Percentiles rank a stretch among this genome's conserved stretches.
phyloP scores from a whole-genome alignment of 2,329 filamentous ascomycete species.

The Ceratocystis albifundus region DNA sequence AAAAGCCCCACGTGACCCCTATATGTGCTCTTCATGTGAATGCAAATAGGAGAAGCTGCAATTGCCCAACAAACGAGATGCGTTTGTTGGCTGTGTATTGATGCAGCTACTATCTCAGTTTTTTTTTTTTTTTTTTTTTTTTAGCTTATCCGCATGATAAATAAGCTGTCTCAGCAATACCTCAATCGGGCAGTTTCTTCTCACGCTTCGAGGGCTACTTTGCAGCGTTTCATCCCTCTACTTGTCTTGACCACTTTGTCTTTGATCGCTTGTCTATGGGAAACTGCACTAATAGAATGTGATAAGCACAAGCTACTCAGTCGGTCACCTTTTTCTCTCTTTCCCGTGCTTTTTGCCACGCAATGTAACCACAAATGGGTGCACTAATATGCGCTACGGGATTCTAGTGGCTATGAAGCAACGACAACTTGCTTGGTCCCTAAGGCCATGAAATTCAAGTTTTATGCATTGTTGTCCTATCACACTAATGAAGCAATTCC shows the following conservation, averaged over 20 bases:
- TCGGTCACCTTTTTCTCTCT: background rate
- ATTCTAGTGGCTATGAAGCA: slow-evolving; percentile 1
- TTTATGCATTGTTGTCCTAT: slow-evolving; percentile 1
- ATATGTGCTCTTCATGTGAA: too few relatives aligned
- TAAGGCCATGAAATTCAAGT: background rate
- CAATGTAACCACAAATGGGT: background rate
- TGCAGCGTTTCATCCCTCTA: slow-evolving; percentile 4
- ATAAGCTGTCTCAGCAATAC: background rate
- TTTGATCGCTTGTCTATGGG: too few relatives aligned
- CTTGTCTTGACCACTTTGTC: background rate
- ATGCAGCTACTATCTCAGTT: too few relatives aligned
- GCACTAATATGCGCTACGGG: background rate
- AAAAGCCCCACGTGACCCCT: too few relatives aligned
- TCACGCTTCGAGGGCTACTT: background rate
- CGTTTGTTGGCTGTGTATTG: too few relatives aligned
- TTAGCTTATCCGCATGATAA: background rate
- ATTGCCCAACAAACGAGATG: too few relatives aligned
- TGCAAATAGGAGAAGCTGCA: background rate
- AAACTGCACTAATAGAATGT: too few relatives aligned
- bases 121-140: too few relatives aligned
- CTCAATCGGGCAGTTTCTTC: background rate
- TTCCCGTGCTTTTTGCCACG: background rate
- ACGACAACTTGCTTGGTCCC: background rate
- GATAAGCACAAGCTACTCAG: background rate
- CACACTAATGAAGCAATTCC: too few relatives aligned